Percentiles rank a stretch among this genome's conserved stretches.
Conservation (phyloP, 495 filamentous ascomycete genomes). For the Penicillium tannophilum region DNA sequence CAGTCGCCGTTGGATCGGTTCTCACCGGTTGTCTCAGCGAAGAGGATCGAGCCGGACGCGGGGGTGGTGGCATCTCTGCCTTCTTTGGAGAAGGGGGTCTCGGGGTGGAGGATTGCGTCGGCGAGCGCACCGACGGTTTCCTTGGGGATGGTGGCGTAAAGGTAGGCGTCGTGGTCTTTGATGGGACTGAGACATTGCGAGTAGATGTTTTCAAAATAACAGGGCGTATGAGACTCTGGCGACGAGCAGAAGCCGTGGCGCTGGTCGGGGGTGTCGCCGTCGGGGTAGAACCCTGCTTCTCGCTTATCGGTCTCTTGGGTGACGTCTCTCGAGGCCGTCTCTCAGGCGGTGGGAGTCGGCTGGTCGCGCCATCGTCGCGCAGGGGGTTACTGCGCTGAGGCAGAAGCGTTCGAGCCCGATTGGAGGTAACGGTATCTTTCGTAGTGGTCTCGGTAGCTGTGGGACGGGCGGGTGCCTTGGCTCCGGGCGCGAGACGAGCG, state of each 20-base stretch:
- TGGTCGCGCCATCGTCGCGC: slow-evolving; percentile 17
- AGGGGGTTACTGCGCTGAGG: slow-evolving; percentile 26
- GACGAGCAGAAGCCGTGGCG: slow-evolving; percentile 23
- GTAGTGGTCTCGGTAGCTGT: slow-evolving; percentile 15
- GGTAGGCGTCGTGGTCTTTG: slow-evolving; percentile 21
- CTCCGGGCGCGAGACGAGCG: slow-evolving; percentile 29
- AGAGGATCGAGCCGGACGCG: slow-evolving; percentile 39
- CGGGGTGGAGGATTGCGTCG: slow-evolving; percentile 17
- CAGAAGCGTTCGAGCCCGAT: slow-evolving; percentile 27
- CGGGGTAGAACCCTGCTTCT: slow-evolving; percentile 13
- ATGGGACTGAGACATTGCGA: slow-evolving; percentile 19
- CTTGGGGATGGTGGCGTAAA: slow-evolving; percentile 33
- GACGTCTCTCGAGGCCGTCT: slow-evolving; percentile 19
- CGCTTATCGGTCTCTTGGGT: slow-evolving; percentile 19
- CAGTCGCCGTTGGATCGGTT: slow-evolving; percentile 13
- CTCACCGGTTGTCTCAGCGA: slow-evolving; percentile 43
- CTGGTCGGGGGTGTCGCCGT: slow-evolving; percentile 3
- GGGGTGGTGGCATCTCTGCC: slow-evolving; percentile 41
- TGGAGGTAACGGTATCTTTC: slow-evolving; percentile 14
- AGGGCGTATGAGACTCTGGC: slow-evolving; percentile 40
- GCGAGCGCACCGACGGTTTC: slow-evolving; percentile 23
- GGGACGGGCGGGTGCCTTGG: slow-evolving; percentile 10
- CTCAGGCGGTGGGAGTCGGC: slow-evolving; percentile 19
- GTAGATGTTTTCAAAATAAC: slow-evolving; percentile 25
- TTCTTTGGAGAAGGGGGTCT: slow-evolving; percentile 41